A percentile compares a stretch with the other conserved stretches of the same genome.
These are phyloP conservation scores for Nemania sp. DNA, from an alignment of 2,329 filamentous ascomycete genomes.

Conservation along the genomic window DNA sequence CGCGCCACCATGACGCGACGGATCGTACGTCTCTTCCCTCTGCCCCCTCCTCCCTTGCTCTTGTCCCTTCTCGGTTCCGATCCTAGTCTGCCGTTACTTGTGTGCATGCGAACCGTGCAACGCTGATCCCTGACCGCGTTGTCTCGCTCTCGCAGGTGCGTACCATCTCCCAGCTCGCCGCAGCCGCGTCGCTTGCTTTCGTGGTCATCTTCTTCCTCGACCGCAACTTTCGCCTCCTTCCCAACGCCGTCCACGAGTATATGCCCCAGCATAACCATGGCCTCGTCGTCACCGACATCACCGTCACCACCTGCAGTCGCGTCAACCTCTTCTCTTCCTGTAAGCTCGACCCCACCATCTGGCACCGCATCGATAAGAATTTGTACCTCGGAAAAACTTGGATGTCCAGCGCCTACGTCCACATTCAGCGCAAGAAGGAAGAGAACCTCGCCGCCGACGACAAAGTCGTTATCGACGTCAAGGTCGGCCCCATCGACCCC, in stretches of 20 bases:
- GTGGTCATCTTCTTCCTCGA: slow-evolving; percentile 81
- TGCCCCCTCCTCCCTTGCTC: not conserved
- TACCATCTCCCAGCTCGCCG: slow-evolving; percentile 75
- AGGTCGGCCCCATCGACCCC: slow-evolving; percentile 74
- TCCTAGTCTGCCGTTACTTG: too few species aligned
- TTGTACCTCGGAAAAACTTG: slow-evolving; percentile 77
- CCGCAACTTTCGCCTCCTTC: slow-evolving; percentile 84
- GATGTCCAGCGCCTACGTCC: slow-evolving; percentile 76
- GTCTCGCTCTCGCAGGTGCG: slow-evolving; percentile 50
- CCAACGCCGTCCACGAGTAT: slow-evolving; percentile 81
- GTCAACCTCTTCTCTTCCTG: slow-evolving; percentile 77
- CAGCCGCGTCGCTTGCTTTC: slow-evolving; percentile 67
- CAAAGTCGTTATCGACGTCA: slow-evolving; percentile 77
- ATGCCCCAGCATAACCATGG: slow-evolving; percentile 85
- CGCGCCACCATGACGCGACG: slow-evolving; percentile 40
- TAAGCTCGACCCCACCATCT: slow-evolving; percentile 69
- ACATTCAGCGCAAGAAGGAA: slow-evolving; percentile 82
- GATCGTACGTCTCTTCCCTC: slow-evolving; percentile 33
- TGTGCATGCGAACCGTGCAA: not conserved
- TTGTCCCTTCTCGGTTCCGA: too few species aligned
- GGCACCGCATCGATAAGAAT: slow-evolving; percentile 89
- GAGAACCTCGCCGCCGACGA: slow-evolving; percentile 76
- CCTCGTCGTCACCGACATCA: slow-evolving; percentile 83
- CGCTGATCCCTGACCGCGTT: slow-evolving; percentile 19
- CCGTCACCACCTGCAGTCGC: slow-evolving; percentile 73